Conservation (phyloP, 306 rosid genomes). For the Urtica urens region DNA sequence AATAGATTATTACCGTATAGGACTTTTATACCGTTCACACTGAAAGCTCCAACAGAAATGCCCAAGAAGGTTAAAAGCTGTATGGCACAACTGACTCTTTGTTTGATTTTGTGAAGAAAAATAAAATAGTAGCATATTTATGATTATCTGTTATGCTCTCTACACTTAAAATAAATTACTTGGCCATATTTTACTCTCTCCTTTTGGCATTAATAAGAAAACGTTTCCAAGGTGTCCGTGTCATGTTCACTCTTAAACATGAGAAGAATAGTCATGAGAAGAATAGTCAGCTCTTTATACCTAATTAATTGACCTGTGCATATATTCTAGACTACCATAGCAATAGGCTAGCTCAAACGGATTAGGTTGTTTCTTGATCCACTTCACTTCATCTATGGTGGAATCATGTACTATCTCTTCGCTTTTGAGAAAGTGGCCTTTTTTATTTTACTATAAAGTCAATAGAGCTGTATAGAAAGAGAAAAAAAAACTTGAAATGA, state of each 20-base stretch:
- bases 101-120: no score
- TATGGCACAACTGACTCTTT: conserved; percentile 20
- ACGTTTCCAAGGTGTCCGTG: conserved; percentile 22
- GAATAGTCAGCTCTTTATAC: background rate
- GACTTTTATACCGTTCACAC: background rate
- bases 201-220: background rate
- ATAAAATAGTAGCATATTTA: no score
- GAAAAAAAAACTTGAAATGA: no score
- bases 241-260: background rate
- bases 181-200: background rate
- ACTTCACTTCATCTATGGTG: background rate
- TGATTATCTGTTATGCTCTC: no score
- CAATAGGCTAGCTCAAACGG: background rate
- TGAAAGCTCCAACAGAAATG: conserved; percentile 21
- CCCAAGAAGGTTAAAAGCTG: conserved; percentile 30
- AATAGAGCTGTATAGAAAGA: no score
- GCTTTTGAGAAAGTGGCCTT: no score
- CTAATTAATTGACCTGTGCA: no score
- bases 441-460: no score
- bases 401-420: background rate
- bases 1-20: background rate
- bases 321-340: background rate
- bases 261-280: conserved; percentile 17
- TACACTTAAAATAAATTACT: conserved; percentile 3
- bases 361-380: conserved; percentile 2